Percentiles rank a stretch among this genome's conserved stretches.
phyloP scores from a whole-genome alignment of 2,329 filamentous ascomycete species.

The Neonectria punicea region DNA sequence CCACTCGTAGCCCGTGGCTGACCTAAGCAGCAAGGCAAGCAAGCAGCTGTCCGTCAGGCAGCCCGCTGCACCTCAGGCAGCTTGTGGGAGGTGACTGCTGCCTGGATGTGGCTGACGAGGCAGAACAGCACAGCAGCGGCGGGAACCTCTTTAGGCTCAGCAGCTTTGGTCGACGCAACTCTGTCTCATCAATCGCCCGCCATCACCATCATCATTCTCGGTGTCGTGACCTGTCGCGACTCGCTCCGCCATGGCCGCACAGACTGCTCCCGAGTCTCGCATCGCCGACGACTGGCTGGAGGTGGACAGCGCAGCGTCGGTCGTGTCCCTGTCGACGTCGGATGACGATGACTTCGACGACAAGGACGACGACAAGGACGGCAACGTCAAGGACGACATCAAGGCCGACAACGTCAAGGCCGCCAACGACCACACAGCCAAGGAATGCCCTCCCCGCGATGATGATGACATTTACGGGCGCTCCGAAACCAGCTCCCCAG shows the following conservation, averaged over 20 bases:
- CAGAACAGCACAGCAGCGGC: not conserved
- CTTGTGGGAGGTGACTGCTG: not conserved
- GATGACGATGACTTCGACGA: slow-evolving; percentile 14
- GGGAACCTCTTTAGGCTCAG: no score
- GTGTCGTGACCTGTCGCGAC: not conserved
- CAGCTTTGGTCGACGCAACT: no score
- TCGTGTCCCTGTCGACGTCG: slow-evolving; percentile 30
- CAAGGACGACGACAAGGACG: not conserved
- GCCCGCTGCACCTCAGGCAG: not conserved
- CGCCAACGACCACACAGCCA: not conserved
- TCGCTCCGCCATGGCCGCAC: slow-evolving; percentile 19
- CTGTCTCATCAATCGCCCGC: no score
- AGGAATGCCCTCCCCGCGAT: not conserved
- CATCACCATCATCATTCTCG: not conserved
- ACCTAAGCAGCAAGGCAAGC: not conserved
- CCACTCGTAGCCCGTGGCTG: not conserved
- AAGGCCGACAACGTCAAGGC: slow-evolving; percentile 11
- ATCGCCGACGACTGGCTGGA: slow-evolving; percentile 40
- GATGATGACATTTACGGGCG: not conserved
- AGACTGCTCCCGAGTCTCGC: not conserved
- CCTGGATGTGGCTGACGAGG: slow-evolving; percentile 6
- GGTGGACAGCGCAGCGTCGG: slow-evolving; percentile 30
- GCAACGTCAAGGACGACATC: not conserved
- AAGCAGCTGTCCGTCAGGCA: not conserved
- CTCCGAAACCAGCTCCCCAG: not conserved